phyloP scores from a whole-genome alignment of 2,329 filamentous ascomycete species.

The Penicillium paneum region DNA sequence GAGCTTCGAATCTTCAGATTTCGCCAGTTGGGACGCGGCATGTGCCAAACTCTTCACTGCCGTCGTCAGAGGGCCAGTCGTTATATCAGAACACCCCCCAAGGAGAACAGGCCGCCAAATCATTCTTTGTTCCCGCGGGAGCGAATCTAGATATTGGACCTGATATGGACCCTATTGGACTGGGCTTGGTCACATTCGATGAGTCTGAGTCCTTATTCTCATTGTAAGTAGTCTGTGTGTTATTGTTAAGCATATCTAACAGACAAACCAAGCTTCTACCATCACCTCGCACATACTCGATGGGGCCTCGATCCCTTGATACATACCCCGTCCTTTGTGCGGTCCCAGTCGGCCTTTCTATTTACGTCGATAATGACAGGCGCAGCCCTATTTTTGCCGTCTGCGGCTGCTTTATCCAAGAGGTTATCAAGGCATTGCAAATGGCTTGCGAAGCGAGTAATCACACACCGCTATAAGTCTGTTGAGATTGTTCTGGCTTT shows the following conservation, averaged over 20 bases:
- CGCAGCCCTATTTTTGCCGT: slow-evolving; percentile 64
- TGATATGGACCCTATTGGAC: slow-evolving; percentile 65
- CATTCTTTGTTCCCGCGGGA: slow-evolving; percentile 64
- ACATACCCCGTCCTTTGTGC: slow-evolving; percentile 64
- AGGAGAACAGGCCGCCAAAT: slow-evolving; percentile 45
- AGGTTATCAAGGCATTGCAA: slow-evolving; percentile 64
- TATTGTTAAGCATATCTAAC: background rate
- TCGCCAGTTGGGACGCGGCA: slow-evolving; percentile 38
- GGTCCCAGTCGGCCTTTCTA: slow-evolving; percentile 65
- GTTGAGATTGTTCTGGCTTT: slow-evolving; percentile 73
- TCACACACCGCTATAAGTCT: slow-evolving; percentile 61
- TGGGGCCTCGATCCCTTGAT: slow-evolving; percentile 69
- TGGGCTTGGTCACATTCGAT: slow-evolving; percentile 64
- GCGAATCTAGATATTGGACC: slow-evolving; percentile 62
- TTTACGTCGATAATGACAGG: slow-evolving; percentile 69
- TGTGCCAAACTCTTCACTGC: slow-evolving; percentile 25
- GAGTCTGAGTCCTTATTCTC: slow-evolving; percentile 64
- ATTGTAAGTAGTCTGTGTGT: slow-evolving; percentile 53
- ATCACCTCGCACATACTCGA: slow-evolving; percentile 67
- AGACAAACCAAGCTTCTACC: slow-evolving; percentile 56
- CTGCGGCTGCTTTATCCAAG: slow-evolving; percentile 62
- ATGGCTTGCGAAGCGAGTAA: slow-evolving; percentile 60
- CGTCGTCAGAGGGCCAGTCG: slow-evolving; percentile 40
- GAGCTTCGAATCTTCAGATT: slow-evolving; percentile 67
- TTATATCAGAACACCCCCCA: slow-evolving; percentile 6